Conservation (phyloP, 768 basidiomycete genomes). For the Porpolomopsis calyptriformis region DNA sequence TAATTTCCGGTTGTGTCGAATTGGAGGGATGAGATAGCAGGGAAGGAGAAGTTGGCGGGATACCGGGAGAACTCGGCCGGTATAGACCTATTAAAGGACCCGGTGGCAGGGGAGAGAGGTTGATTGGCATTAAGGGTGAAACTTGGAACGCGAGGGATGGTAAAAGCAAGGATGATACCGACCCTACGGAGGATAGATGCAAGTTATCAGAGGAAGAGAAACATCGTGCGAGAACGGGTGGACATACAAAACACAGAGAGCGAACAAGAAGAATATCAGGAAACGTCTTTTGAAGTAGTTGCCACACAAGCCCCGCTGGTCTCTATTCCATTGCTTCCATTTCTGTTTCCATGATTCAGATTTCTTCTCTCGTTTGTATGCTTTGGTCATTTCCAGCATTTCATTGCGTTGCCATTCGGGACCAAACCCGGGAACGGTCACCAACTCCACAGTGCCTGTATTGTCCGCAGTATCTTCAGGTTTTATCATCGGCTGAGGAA, state of each 20-base stretch:
- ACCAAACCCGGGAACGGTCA: conserved; percentile 86
- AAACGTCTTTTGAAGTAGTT: conserved; percentile 64
- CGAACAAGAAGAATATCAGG: conserved; percentile 61
- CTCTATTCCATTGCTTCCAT: conserved; percentile 71
- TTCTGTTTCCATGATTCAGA: conserved; percentile 40
- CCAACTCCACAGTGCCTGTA: conserved; percentile 62
- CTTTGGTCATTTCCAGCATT: conserved; percentile 64
- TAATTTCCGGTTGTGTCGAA: conserved; percentile 67
- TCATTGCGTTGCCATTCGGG: conserved; percentile 83
- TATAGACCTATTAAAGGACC: conserved; percentile 44
- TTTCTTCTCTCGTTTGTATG: conserved; percentile 55
- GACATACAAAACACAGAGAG: conserved; percentile 44
- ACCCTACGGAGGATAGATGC: conserved; percentile 28
- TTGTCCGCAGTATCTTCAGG: conserved; percentile 29
- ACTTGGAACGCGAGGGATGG: conserved; percentile 71
- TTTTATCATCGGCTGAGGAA: conserved; percentile 27
- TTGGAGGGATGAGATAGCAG: conserved; percentile 62
- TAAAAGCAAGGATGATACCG: conserved; percentile 64
- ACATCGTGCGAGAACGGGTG: neutral
- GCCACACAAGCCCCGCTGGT: conserved; percentile 72
- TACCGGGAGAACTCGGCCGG: conserved; percentile 56
- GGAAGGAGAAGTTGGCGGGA: conserved; percentile 88
- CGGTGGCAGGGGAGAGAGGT: conserved; percentile 54
- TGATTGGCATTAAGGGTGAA: conserved; percentile 48
- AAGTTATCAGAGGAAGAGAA: neutral